Base-by-base conservation (phyloP, 192 early-diverging fungal genomes). In the Neocallimastix lanati region DNA sequence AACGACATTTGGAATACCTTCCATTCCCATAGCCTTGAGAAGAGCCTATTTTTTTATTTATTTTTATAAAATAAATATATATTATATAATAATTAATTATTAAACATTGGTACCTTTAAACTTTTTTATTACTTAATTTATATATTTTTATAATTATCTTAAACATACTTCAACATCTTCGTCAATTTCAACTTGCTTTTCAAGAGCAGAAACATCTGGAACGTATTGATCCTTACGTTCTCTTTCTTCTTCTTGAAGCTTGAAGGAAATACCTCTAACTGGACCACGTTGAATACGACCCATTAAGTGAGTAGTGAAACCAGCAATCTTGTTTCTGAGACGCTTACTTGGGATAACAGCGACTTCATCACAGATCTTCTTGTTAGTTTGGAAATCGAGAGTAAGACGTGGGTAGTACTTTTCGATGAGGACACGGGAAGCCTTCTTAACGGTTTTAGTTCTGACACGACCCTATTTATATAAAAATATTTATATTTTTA, bases 241-340 rank as follows among this genome's bases (percentile, higher is more conserved):
- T 88, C 98, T 94, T 90, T 99, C 98, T 89, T 99, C 98, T 88
- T 99, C 98, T 92, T 99, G 98, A 81, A 99, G 92, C 94, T 99
- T 99, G 96, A 98, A 99, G 81, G 98, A 99, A 83, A 99, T 99
- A 84, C 98, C 98, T 85, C 94, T 95, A 80, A 99, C 98, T 81
- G 98, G 98, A 77, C 98, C 96, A 82, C 92, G 92, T 87, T 96
- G 93, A 84, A 99, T 98, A 89, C 98, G 96, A 91, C 94, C 94
- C 98, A 99, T 99, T 93, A 99, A 91, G 86, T 98, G 98, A 82
- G 98, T 99, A 87, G 98, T 99, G 93, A 98, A 99, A 80, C 98
- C 98, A 82, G 98, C 98, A 85, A 99, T 99, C 93, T 99, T 97
- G 93, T 99, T 99, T 84, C 98, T 95, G 86, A 99, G 95, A 83